phyloP scores from a whole-genome alignment of 371 early-diverging fungal species.

The Mortierella sp. region DNA sequence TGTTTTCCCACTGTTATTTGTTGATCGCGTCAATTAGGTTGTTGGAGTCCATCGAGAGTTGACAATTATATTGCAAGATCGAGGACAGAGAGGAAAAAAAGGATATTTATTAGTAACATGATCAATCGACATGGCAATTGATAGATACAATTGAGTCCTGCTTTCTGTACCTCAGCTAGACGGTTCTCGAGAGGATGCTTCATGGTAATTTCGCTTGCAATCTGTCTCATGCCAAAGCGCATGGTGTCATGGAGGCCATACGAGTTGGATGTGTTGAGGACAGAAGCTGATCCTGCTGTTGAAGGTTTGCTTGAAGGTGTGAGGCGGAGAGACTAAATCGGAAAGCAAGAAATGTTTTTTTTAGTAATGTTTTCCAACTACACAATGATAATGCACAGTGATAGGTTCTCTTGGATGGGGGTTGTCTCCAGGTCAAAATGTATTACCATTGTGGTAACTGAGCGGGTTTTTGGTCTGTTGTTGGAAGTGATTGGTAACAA shows the following conservation, averaged over 20 bases:
- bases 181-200: slow-evolving; percentile 87
- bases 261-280: slow-evolving; percentile 69
- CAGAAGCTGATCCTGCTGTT: slow-evolving; percentile 57
- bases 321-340: slow-evolving; percentile 61
- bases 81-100: neutral
- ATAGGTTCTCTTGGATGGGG: neutral
- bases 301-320: slow-evolving; percentile 57
- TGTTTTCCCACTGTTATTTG: slow-evolving; percentile 81
- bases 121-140: too few relatives aligned
- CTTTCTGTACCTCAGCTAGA: slow-evolving; percentile 68
- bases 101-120: too few relatives aligned
- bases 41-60: neutral
- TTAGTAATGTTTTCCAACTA: too few relatives aligned
- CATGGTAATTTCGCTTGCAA: slow-evolving; percentile 75
- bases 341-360: too few relatives aligned
- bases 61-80: neutral
- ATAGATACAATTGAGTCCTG: too few relatives aligned
- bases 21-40: neutral
- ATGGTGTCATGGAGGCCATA: slow-evolving; percentile 90
- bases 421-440: too few relatives aligned
- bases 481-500: neutral
- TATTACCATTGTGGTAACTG: slow-evolving; percentile 4
- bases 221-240: slow-evolving; percentile 82
- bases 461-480: neutral
- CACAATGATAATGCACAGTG: too few relatives aligned